Evolutionary conservation across 2,329 filamentous ascomycete genomes (phyloP), one percentile per base, ranked within the genome.

Genomic region (Talaromyces pinophilus): DNA sequence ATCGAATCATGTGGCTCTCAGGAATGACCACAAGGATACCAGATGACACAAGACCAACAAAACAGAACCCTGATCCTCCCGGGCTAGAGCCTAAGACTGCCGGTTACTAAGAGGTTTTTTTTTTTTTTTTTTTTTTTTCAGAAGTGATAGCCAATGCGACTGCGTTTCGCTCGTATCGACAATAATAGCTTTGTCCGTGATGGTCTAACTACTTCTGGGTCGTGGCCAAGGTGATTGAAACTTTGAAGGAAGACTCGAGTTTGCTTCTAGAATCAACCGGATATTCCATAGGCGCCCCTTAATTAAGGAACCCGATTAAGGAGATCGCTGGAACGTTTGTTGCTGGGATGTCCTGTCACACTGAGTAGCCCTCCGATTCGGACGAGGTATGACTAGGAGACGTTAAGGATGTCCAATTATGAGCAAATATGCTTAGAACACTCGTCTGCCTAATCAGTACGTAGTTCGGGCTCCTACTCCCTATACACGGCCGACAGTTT

Each of bases 1-100:
- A 38, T 22, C 54, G 54, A 57, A 57, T 57, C 54, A 57, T 57
- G 54, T 57, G 54, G 54, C 33, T 57, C 54, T 15, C 54, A 40
- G 33, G 33, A 57, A 57, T 57, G 54, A 57, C 54, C 54, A 38
- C 54, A 19, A 38, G 33, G 28, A 57, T 57, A 38, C 54, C 54
- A 38, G 54, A 57, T 57, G 54, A 57, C 54, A 40, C 33, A 57
- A 38, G 54, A 38, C 30, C 25, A 54, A 33, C 48, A 30, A 25
- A 13, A 28, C 22, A 54, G 25, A 57, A 40, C 52, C 52, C 30
- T 55, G 52, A 38, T 35, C 52, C n/a, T 38, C n/a, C 54, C 33
- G n/a, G 22, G 30, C 33, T 17, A 57, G 54, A 38, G 54, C 54
- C 54, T 40, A 40, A 7, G 54, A 38, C 33, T 57, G 52, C 30